Base-by-base conservation (phyloP, 2,329 filamentous ascomycete genomes). In the Cryphonectria parasitica region DNA sequence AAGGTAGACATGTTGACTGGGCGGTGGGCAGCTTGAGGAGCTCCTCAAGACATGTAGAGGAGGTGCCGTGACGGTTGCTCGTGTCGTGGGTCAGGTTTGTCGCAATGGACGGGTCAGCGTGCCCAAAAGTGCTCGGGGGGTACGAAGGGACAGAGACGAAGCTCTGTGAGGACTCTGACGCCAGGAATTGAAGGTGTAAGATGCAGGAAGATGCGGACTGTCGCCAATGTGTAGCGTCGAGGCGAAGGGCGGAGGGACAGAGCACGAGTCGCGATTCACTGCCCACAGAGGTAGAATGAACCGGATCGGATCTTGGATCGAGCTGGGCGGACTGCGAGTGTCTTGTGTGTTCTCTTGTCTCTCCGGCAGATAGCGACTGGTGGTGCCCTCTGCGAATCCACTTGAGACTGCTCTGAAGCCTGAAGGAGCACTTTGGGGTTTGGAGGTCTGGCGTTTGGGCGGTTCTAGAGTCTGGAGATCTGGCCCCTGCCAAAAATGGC, bases 1-100 rank as follows among this genome's bases (percentile, higher is more conserved):
- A 97, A 98, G 76, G 92, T 92, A 84, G 95, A 92, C 95, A 98
- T 99, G 83, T 76, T 92, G 87, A 80, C 71, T 72, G 71, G 63
- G 39, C 58, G 64, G 69, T 71, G 69, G 62, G 71, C 71, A 70
- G 69, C 71, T 67, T 61, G 43, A 66, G 62, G 54, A 72, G 68
- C 65, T 68, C 64, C 65, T 67, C 71, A 58, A 67, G 61, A 62
- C 43, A 64, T 70, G 68, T 70, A 60, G 64, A 45, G 34, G 4
- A 49, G 17, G 13, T 31, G 66, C 39, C 49, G 56, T 39, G 28
- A 22, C 52, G 19, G 52, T n/a, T 43, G 56, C 58, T 52, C n/a
- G 41, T 34, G 43, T 22, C 41, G n/a, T 52, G 63, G 19, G 36
- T 19, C 31, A n/a, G 41, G 43, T n/a, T 28, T 64, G 61, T 64